phyloP scores from a whole-genome alignment of 208 protist species.

The Borovskyia barvae region DNA sequence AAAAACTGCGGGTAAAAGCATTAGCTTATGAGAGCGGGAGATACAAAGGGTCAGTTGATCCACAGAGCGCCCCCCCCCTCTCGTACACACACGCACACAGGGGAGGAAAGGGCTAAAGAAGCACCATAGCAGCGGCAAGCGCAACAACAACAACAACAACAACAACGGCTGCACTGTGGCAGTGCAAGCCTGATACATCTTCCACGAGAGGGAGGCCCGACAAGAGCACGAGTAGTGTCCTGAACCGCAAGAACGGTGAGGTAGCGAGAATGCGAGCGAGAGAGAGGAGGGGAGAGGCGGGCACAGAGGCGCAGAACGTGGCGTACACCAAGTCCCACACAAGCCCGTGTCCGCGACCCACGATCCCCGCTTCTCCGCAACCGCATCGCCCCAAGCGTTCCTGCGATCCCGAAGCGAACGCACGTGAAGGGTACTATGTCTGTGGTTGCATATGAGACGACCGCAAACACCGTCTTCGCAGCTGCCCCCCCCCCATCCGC shows the following conservation, averaged over 20 bases:
- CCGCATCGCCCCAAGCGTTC: too few relatives aligned
- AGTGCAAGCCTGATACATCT: constrained; percentile 30
- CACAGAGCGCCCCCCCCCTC: too few relatives aligned
- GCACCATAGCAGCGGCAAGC: not conserved
- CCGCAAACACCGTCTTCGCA: too few relatives aligned
- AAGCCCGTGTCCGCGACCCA: too few relatives aligned
- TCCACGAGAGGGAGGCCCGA: constrained; percentile 71
- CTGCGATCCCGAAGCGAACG: too few relatives aligned
- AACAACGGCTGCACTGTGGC: not conserved
- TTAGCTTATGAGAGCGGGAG: not conserved
- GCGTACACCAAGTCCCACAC: too few relatives aligned
- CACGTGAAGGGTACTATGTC: constrained; percentile 74
- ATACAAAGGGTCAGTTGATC: too few relatives aligned
- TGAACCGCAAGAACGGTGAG: not conserved
- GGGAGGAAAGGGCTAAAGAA: not conserved
- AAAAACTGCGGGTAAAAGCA: not conserved
- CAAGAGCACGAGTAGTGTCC: constrained; percentile 46
- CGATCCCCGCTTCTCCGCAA: too few relatives aligned
- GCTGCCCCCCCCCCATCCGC: too few relatives aligned
- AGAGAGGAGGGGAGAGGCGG: not conserved
- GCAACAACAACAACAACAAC: not conserved
- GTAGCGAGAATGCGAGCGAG: not conserved
- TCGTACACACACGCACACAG: too few relatives aligned
- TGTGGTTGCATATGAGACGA: constrained; percentile 47
- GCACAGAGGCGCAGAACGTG: not conserved